Evolutionary conservation across 495 filamentous ascomycete genomes (phyloP), one percentile per base, ranked within the genome.

Genomic region (Aspergillus leporis): DNA sequence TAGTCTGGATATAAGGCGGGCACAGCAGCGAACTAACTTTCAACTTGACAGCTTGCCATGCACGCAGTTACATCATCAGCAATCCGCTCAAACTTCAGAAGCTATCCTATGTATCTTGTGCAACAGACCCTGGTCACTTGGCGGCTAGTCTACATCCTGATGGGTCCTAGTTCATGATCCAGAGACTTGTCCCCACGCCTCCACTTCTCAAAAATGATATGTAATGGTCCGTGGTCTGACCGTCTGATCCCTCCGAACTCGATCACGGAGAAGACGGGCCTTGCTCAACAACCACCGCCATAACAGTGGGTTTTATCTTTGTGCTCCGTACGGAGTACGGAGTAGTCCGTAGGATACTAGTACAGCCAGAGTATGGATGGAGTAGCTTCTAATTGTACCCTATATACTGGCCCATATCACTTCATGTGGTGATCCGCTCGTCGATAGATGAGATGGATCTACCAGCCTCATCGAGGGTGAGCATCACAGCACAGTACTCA

Each of bases 181-280:
- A 28, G 22, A 54, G 48, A 30, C 48, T 51, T 43, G 40, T 61
- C 61, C 61, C 62, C 62, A 64, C 62, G 54, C 58, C 62, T 61
- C 62, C 62, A 61, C 62, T 56, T 54, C 40, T 19, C 50, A 43
- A 51, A 58, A 25, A 51, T 48, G 38, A 61, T 57, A 63, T 58
- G 25, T 25, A 47, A 38, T 54, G 52, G 40, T 43, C 52, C 38
- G 52, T 56, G 53, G 41, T 46, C 53, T 56, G 53, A 59, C 43
- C 48, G 50, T 59, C 32, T 51, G 56, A 57, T 57, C 55, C 46
- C 55, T 49, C 47, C 30, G 10, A 4, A 16, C 14, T 56, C 54
- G 46, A 56, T 19, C 43, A 56, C 43, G 54, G 50, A 36, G 50
- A 32, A 38, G 31, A 38, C 50, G 30, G 50, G 30, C n/a, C 21